Percentiles rank a stretch among this genome's conserved stretches.
Evolutionary conservation across 257 asterid species (phyloP).

Genomic region (Coffea eugenioides): DNA sequence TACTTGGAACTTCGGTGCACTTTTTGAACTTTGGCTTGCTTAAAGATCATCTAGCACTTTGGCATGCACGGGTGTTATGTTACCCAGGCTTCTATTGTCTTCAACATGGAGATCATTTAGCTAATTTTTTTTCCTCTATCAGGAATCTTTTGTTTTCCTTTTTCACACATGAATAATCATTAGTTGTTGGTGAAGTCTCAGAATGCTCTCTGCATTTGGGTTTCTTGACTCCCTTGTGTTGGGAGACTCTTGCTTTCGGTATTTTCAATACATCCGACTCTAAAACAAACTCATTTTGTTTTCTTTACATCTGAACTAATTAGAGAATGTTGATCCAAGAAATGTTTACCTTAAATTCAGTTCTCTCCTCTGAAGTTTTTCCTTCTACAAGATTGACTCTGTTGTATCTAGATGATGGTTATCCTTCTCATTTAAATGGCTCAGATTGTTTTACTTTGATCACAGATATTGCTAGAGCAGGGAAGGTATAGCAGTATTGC

Average conservation of each 20-base stretch:
- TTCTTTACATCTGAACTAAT: background rate
- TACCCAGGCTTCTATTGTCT: too few species aligned
- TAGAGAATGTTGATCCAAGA: background rate
- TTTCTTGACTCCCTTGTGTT: too few species aligned
- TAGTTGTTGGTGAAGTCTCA: too few species aligned
- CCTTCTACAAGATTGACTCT: background rate
- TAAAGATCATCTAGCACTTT: background rate
- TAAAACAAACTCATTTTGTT: background rate
- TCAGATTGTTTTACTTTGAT: slow-evolving; percentile 15
- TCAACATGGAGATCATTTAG: too few species aligned
- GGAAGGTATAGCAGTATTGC: slow-evolving; percentile 49
- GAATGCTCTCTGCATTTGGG: too few species aligned
- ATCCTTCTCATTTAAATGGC: slow-evolving; percentile 18
- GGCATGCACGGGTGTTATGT: background rate
- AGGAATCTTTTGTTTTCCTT: too few species aligned
- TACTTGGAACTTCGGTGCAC: too few species aligned
- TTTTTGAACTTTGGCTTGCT: too few species aligned
- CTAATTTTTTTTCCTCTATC: background rate
- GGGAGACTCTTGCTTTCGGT: too few species aligned
- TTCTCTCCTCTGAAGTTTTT: background rate
- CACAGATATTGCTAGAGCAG: slow-evolving; percentile 67
- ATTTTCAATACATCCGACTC: too few species aligned
- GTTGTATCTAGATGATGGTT: slow-evolving; percentile 13
- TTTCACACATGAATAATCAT: too few species aligned
- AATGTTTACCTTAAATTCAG: background rate